Evolutionary conservation across 176 grass and related monocot species (phyloP).

Genomic region (Themeda triandra): DNA sequence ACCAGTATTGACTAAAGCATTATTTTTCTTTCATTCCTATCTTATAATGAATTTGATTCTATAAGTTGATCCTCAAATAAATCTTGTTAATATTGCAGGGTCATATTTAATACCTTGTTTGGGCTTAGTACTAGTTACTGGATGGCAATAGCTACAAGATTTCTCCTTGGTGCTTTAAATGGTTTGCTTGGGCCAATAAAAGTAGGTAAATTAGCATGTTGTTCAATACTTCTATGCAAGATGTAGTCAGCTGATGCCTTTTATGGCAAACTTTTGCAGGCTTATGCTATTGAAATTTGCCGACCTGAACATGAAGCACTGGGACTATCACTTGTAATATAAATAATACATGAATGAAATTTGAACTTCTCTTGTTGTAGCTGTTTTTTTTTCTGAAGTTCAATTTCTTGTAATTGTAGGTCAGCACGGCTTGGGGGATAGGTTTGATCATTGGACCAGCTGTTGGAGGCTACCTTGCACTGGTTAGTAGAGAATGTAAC

Average conservation of each 20-base stretch:
- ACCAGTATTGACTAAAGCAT: no score
- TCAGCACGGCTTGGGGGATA: slow-evolving; percentile 63
- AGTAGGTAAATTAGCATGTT: no score
- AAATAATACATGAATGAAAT: background rate
- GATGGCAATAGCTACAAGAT: no score
- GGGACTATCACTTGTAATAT: slow-evolving; percentile 66
- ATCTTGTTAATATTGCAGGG: no score
- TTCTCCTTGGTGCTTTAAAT: no score
- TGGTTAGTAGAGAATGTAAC: slow-evolving; percentile 28
- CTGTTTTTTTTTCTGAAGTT: slow-evolving; percentile 10
- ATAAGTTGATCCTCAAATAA: no score
- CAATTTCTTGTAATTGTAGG: slow-evolving; percentile 32
- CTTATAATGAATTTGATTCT: no score
- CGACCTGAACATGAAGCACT: slow-evolving; percentile 75
- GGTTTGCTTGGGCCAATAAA: no score
- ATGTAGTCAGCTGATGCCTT: background rate
- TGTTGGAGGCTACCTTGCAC: slow-evolving; percentile 79
- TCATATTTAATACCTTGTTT: no score
- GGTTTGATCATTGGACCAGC: slow-evolving; percentile 88
- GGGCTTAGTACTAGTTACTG: no score
- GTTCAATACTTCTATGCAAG: background rate
- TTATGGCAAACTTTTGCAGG: slow-evolving; percentile 31
- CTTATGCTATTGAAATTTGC: slow-evolving; percentile 86
- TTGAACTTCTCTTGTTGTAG: background rate
- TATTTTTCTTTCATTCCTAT: no score